phyloP scores from a whole-genome alignment of 768 basidiomycete genomes.

The Rhodotorula toruloides region DNA sequence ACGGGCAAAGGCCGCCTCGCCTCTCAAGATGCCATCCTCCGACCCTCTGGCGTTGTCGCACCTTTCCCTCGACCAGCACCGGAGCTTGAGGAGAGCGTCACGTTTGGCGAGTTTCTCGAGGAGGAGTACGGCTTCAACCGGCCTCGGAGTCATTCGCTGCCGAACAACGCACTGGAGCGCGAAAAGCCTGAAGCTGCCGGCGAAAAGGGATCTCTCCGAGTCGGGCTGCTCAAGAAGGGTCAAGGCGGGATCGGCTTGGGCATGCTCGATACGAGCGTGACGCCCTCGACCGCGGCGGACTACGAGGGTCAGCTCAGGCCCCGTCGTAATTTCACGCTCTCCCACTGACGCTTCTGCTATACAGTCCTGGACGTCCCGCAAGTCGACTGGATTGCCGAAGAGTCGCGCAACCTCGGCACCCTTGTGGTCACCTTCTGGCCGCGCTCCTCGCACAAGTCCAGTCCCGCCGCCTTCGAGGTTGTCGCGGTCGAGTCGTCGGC shows the following conservation, averaged over 20 bases:
- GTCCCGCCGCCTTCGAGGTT: slow-evolving; percentile 47
- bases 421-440: slow-evolving; percentile 66
- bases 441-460: slow-evolving; percentile 6
- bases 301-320: slow-evolving; percentile 13
- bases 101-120: slow-evolving; percentile 36
- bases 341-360: not conserved
- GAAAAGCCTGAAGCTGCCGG: not conserved
- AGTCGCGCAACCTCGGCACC: slow-evolving; percentile 77
- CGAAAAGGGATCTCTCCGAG: slow-evolving; percentile 19
- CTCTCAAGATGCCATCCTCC: slow-evolving; percentile 37
- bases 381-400: slow-evolving; percentile 62
- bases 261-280: slow-evolving; percentile 8
- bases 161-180: not conserved
- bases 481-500: too few relatives aligned
- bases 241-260: slow-evolving; percentile 12
- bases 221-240: slow-evolving; percentile 20
- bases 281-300: slow-evolving; percentile 45
- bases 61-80: slow-evolving; percentile 4
- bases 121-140: too few relatives aligned
- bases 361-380: slow-evolving; percentile 44
- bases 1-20: slow-evolving; percentile 40
- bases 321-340: not conserved
- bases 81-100: slow-evolving; percentile 9
- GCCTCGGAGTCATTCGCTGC: too few relatives aligned
- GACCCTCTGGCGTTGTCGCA: not conserved